Evolutionary conservation across 1,139 yeast species (phyloP), one percentile per base, ranked within the genome.

Genomic region (Candida anutae): DNA sequence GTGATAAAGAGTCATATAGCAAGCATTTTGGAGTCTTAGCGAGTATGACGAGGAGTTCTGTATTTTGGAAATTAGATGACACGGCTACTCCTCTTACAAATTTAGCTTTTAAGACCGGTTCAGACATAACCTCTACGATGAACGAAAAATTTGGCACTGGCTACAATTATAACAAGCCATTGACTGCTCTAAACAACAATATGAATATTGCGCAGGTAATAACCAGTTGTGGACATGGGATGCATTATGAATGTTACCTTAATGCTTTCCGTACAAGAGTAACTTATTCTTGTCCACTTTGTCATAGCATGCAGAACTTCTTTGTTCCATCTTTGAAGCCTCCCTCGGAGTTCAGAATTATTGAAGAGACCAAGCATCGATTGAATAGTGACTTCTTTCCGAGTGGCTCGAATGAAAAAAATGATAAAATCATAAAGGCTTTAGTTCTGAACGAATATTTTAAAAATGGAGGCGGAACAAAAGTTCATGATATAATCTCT

Each of bases 151-250:
- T 46, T 33, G 62, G 65, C 4, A 30, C 22, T 14, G 65, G 64
- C 0, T 56, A 46, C 31, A 35, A 35, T 3, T 40, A 44, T 28
- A 22, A 27, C 8, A 38, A 41, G 22, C 34, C 28, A n/a, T 33
- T 34, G 9, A 32, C 26, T 5, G 14, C 18, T 9, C 31, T 35
- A 15, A 38, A 36, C 20, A 36, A 35, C 15, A 29, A 34, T 5
- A 35, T 28, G 16, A 34, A 39, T 29, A 39, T 38, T 26, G 50
- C 53, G 6, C 33, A 55, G 22, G 75, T 73, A 4, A 55, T 69
- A 12, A 58, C 71, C 3, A 74, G 83, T 3, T 80, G 90, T 55
- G 77, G 81, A 14, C 93, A 80, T 50, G 76, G 74, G 6, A 68
- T 79, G 55, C 93, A 80, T 48, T 63, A 55, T 36, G 43, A 50